These are phyloP conservation scores for Bodo saltans DNA, from an alignment of 78 protist genomes.

Conservation along the genomic window DNA sequence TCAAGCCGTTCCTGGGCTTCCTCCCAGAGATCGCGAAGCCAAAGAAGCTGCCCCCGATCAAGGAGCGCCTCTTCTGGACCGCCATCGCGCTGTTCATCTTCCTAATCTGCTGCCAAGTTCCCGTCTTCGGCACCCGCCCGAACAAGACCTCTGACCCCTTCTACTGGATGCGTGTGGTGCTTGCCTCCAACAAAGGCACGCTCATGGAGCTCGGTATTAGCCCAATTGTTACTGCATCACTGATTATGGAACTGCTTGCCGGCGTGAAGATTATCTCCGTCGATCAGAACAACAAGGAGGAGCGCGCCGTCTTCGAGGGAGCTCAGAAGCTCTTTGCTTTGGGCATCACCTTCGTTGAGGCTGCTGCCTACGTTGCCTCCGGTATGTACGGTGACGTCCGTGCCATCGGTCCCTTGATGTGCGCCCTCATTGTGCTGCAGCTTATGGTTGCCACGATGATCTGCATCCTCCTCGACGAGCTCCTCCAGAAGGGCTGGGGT, in stretches of 20 bases:
- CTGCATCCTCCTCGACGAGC: conserved; percentile 89
- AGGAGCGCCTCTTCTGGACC: conserved; percentile 93
- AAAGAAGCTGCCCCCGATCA: conserved; percentile 61
- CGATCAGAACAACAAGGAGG: conserved; percentile 83
- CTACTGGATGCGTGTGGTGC: conserved; percentile 97
- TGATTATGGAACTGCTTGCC: conserved; percentile 85
- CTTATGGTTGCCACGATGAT: conserved; percentile 93
- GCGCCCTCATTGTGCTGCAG: conserved; percentile 92
- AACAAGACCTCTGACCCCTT: conserved; percentile 90
- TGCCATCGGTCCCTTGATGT: conserved; percentile 81
- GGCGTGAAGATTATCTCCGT: conserved; percentile 95
- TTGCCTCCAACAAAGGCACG: conserved; percentile 99
- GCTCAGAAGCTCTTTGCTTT: conserved; percentile 97
- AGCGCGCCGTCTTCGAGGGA: conserved; percentile 81
- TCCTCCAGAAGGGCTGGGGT: conserved; percentile 99
- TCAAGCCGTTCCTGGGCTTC: conserved; percentile 87
- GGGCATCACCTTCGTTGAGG: conserved; percentile 83
- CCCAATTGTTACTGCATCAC: conserved; percentile 95
- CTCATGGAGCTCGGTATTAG: conserved; percentile 99
- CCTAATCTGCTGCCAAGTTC: conserved; percentile 97
- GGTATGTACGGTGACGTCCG: conserved; percentile 97
- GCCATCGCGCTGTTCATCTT: conserved; percentile 89
- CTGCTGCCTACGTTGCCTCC: conserved; percentile 87
- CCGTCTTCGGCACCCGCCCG: conserved; percentile 86
- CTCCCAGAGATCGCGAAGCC: conserved; percentile 97